A percentile compares a stretch with the other conserved stretches of the same genome.
These are phyloP conservation scores for Leccinellum luteum DNA, from an alignment of 768 basidiomycete species.

Conservation along the genomic window DNA sequence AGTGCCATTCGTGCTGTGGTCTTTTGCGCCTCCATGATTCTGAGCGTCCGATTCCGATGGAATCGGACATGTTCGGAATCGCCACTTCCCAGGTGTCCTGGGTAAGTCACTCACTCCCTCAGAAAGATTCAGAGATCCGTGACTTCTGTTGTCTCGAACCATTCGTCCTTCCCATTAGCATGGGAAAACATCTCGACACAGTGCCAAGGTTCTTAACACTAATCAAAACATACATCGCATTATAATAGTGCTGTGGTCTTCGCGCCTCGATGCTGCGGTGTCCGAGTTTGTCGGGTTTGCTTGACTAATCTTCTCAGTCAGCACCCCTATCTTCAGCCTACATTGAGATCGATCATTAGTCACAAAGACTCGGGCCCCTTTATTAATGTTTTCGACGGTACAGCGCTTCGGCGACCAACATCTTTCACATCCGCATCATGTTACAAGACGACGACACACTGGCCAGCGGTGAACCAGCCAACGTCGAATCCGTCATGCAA, in stretches of 20 bases:
- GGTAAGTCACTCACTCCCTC: too few relatives aligned
- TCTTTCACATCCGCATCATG: slow-evolving; percentile 7
- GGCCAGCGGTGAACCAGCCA: not conserved
- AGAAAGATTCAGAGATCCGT: not conserved
- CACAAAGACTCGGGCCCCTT: slow-evolving; percentile 10
- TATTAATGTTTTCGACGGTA: slow-evolving; percentile 6
- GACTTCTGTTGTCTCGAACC: not conserved
- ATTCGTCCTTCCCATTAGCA: not conserved
- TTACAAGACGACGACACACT: not conserved
- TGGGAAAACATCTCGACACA: too few relatives aligned
- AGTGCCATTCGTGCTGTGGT: too few relatives aligned
- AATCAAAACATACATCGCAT: not conserved
- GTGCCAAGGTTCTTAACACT: too few relatives aligned
- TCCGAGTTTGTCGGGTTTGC: not conserved
- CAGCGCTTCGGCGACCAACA: not conserved
- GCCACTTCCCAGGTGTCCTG: too few relatives aligned
- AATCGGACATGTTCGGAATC: too few relatives aligned
- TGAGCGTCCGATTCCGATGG: too few relatives aligned
- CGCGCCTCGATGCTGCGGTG: not conserved
- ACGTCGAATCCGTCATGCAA: not conserved
- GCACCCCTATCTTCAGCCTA: not conserved
- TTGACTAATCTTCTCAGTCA: slow-evolving; percentile 5
- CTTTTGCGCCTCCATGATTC: too few relatives aligned
- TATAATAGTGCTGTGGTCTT: not conserved
- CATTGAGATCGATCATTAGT: slow-evolving; percentile 10